Evolutionary conservation across 164 flowering plant species (phyloP).

Genomic region (Pachysandra terminalis): DNA sequence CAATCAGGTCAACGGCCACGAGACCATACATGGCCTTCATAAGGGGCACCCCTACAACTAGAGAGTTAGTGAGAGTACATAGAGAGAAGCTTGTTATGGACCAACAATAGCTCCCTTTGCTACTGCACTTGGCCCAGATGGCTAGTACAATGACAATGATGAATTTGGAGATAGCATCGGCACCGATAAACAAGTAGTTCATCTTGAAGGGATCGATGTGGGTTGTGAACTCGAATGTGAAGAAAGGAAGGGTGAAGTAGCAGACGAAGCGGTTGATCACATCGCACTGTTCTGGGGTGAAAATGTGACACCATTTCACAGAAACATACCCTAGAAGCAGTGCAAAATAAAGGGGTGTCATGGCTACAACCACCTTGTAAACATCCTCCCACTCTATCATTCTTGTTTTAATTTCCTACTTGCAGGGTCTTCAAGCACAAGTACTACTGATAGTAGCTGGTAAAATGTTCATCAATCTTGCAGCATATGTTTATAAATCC

Average conservation of each 20-base stretch:
- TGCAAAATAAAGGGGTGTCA: slow-evolving; percentile 53
- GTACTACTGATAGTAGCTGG: neutral
- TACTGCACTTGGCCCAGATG: slow-evolving; percentile 58
- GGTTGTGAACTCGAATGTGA: slow-evolving; percentile 59
- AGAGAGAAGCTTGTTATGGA: slow-evolving; percentile 69
- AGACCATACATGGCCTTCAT: slow-evolving; percentile 68
- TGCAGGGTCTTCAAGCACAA: neutral
- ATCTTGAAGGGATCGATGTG: slow-evolving; percentile 49
- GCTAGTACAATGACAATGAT: slow-evolving; percentile 42
- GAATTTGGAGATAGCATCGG: slow-evolving; percentile 57
- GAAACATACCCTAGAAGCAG: slow-evolving; percentile 50
- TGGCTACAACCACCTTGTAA: slow-evolving; percentile 47
- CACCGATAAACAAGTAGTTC: slow-evolving; percentile 54
- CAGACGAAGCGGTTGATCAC: slow-evolving; percentile 61
- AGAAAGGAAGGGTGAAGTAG: slow-evolving; percentile 69
- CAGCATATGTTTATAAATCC: slow-evolving; percentile 13
- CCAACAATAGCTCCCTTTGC: slow-evolving; percentile 62
- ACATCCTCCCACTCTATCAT: slow-evolving; percentile 48
- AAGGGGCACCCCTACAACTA: slow-evolving; percentile 74
- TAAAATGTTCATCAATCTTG: slow-evolving; percentile 5
- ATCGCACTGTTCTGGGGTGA: slow-evolving; percentile 52
- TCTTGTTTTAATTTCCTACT: neutral
- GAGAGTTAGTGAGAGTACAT: slow-evolving; percentile 53
- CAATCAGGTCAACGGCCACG: slow-evolving; percentile 51
- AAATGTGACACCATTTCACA: slow-evolving; percentile 61